These are phyloP conservation scores for Suhomyces atakaporum DNA, from an alignment of 1,139 yeast species.

Conservation along the genomic window DNA sequence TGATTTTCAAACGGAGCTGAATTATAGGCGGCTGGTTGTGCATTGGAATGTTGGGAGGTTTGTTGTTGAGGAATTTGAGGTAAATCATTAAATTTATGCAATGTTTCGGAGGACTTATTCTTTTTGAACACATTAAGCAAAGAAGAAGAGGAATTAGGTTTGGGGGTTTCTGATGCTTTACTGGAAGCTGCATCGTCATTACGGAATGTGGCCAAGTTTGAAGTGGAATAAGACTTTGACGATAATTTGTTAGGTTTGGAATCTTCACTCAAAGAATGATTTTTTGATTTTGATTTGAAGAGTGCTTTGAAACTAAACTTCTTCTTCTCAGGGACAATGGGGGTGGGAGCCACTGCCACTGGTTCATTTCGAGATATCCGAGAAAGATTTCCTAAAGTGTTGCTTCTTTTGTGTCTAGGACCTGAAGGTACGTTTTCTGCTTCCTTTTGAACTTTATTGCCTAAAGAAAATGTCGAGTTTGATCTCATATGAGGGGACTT, in stretches of 20 bases:
- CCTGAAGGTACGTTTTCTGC: slow-evolving; percentile 1
- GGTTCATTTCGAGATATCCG: slow-evolving; percentile 12
- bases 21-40: no score
- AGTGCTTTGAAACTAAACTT: slow-evolving; percentile 44
- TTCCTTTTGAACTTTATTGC: background rate
- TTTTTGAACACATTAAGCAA: slow-evolving; percentile 29
- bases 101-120: slow-evolving; percentile 25
- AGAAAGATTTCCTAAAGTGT: slow-evolving; percentile 26
- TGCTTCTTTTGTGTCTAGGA: slow-evolving; percentile 29
- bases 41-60: background rate
- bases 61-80: background rate
- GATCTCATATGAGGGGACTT: slow-evolving; percentile 32
- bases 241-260: slow-evolving; percentile 23
- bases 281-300: slow-evolving; percentile 39
- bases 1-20: background rate
- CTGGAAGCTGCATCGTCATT: slow-evolving; percentile 2
- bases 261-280: slow-evolving; percentile 25
- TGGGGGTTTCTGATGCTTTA: slow-evolving; percentile 7
- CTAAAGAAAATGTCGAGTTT: slow-evolving; percentile 30
- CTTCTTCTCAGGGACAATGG: slow-evolving; percentile 25
- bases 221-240: slow-evolving; percentile 33
- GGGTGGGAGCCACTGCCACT: slow-evolving; percentile 4
- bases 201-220: slow-evolving; percentile 23
- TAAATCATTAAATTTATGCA: slow-evolving; percentile 12
- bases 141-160: slow-evolving; percentile 11